Conservation (phyloP, 306 rosid species). For the Vigna trinervia region DNA sequence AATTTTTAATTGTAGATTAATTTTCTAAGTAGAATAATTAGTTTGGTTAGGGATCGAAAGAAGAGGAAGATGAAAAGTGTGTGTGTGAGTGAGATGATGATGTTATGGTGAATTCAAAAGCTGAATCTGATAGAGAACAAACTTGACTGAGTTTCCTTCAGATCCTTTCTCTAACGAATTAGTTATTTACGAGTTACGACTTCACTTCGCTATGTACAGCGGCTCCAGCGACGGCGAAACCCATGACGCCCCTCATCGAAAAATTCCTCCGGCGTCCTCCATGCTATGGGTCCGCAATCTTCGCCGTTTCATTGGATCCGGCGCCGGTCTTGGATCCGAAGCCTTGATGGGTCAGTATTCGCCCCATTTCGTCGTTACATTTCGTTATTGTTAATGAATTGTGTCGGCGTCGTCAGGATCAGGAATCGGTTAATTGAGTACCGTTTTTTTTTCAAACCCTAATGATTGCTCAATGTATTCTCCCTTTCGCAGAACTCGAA, state of each 20-base stretch:
- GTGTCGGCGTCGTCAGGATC: neutral
- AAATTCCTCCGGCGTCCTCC: constrained; percentile 89
- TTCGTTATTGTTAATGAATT: neutral
- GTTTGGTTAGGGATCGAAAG: too few relatives aligned
- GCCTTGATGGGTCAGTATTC: constrained; percentile 81
- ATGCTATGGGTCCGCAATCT: constrained; percentile 96
- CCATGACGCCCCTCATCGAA: constrained; percentile 80
- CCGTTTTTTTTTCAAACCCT: constrained; percentile 7
- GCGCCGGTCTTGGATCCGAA: constrained; percentile 93
- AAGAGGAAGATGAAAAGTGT: neutral
- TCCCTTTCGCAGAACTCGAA: constrained; percentile 79
- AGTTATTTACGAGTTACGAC: neutral
- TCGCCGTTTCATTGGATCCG: constrained; percentile 92
- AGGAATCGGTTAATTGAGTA: neutral
- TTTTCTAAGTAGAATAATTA: too few relatives aligned
- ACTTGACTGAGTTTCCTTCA: neutral
- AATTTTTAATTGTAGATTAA: too few relatives aligned
- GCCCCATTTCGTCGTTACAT: neutral
- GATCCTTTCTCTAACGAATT: neutral
- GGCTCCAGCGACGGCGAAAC: constrained; percentile 94
- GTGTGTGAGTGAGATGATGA: neutral
- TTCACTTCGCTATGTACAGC: constrained; percentile 69
- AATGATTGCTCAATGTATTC: neutral
- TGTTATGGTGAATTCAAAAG: neutral
- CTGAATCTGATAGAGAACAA: neutral